A percentile compares a stretch with the other conserved stretches of the same genome.
Evolutionary conservation across 306 rosid species (phyloP).

Genomic region (Fragaria ananassa): DNA sequence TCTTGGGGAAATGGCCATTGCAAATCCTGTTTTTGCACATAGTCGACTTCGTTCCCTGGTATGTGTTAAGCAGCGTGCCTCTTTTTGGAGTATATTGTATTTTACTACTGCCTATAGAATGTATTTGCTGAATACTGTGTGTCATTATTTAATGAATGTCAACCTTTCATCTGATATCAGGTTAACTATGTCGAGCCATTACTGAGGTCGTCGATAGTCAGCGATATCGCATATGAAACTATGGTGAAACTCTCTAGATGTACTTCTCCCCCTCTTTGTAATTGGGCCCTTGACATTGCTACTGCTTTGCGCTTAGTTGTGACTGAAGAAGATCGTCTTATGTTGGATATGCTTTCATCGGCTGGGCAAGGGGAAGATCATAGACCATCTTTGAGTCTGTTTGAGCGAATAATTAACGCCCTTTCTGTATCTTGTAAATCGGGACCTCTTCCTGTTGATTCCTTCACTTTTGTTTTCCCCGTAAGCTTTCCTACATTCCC

Average conservation of each 20-base stretch:
- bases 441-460: constrained; percentile 94
- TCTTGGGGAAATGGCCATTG: constrained; percentile 85
- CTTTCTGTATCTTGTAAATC: constrained; percentile 79
- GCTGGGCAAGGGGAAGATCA: constrained; percentile 54
- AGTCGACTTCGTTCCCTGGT: constrained; percentile 89
- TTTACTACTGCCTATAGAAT: background rate
- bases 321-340: constrained; percentile 60
- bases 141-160: background rate
- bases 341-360: constrained; percentile 57
- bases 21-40: constrained; percentile 89
- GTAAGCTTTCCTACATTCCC: constrained; percentile 45
- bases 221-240: constrained; percentile 85
- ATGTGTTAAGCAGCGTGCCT: constrained; percentile 28
- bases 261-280: constrained; percentile 79
- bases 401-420: constrained; percentile 72
- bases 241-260: constrained; percentile 83
- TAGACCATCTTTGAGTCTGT: constrained; percentile 53
- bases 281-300: constrained; percentile 90
- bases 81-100: background rate
- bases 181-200: constrained; percentile 85
- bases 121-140: background rate
- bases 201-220: constrained; percentile 72
- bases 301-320: constrained; percentile 79
- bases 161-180: constrained; percentile 44
- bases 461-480: constrained; percentile 90